phyloP scores from a whole-genome alignment of 176 grass and related monocot species.

The Rhynchospora pubera region DNA sequence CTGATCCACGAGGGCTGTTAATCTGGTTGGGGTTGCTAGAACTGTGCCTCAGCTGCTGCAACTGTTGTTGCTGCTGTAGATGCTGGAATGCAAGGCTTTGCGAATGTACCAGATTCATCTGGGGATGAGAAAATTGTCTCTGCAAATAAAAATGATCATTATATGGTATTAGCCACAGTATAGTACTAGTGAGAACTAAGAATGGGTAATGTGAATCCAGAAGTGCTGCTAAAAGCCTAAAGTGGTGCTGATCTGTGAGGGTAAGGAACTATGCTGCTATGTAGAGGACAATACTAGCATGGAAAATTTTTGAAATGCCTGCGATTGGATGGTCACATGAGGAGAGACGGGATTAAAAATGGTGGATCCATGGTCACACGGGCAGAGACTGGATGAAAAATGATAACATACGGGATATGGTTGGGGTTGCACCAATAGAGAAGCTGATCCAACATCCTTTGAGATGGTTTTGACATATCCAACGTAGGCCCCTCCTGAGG shows the following conservation, averaged over 20 bases:
- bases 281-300: background rate
- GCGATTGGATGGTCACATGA: too few species aligned
- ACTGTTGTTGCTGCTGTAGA: conserved; percentile 44
- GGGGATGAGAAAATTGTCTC: conserved; percentile 58
- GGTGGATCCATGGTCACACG: too few species aligned
- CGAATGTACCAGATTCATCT: conserved; percentile 40
- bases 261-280: background rate
- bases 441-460: too few species aligned
- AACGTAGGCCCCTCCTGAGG: too few species aligned
- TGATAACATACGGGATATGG: too few species aligned
- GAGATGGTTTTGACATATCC: too few species aligned
- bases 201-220: background rate
- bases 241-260: background rate
- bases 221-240: background rate
- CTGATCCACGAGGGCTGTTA: conserved; percentile 47
- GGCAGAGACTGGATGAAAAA: too few species aligned
- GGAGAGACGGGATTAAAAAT: too few species aligned
- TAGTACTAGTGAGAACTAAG: background rate
- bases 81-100: conserved; percentile 66
- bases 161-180: background rate
- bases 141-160: conserved; percentile 27
- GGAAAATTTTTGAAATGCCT: background rate
- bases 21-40: conserved; percentile 35
- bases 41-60: conserved; percentile 48
- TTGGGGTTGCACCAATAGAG: too few species aligned